These are phyloP conservation scores for Phlebiopsis flavidoalba DNA, from an alignment of 768 basidiomycete species.

Conservation along the genomic window DNA sequence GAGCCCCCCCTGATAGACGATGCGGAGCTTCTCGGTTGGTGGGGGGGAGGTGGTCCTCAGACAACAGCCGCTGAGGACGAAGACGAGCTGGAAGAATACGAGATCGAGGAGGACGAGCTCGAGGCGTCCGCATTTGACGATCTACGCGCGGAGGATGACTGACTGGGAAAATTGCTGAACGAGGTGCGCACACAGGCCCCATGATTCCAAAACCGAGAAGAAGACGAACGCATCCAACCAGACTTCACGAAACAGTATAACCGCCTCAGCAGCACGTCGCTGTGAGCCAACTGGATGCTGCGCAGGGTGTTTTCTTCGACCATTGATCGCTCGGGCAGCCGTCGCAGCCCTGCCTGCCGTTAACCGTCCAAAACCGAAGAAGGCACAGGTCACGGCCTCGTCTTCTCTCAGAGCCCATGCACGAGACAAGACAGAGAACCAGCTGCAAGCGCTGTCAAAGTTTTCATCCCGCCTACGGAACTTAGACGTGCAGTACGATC, in stretches of 20 bases:
- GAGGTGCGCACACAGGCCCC: conserved; percentile 50
- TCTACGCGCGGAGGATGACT: conserved; percentile 70
- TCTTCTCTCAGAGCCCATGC: conserved; percentile 21
- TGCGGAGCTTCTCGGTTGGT: conserved; percentile 19
- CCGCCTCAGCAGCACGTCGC: conserved; percentile 86
- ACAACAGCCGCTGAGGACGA: conserved; percentile 27
- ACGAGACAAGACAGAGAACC: conserved; percentile 63
- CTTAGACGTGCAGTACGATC: conserved; percentile 67
- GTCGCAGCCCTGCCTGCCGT: conserved; percentile 66
- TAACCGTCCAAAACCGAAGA: conserved; percentile 53
- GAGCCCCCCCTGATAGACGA: conserved; percentile 32
- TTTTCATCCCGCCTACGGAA: conserved; percentile 71
- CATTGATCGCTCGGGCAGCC: conserved; percentile 38
- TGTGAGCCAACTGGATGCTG: conserved; percentile 69
- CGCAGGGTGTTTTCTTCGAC: conserved; percentile 54
- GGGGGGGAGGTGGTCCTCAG: conserved; percentile 6
- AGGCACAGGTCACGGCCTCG: conserved; percentile 15
- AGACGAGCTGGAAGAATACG: conserved; percentile 33
- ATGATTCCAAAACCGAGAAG: not conserved
- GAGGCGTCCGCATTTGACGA: conserved; percentile 36
- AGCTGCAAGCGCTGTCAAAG: conserved; percentile 69
- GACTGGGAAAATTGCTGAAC: conserved; percentile 85
- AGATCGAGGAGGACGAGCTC: conserved; percentile 35
- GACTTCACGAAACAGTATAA: conserved; percentile 99
- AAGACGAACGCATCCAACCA: conserved; percentile 28